Evolutionary conservation across 331 rosid species (phyloP).

Genomic region (Arachis monticola): DNA sequence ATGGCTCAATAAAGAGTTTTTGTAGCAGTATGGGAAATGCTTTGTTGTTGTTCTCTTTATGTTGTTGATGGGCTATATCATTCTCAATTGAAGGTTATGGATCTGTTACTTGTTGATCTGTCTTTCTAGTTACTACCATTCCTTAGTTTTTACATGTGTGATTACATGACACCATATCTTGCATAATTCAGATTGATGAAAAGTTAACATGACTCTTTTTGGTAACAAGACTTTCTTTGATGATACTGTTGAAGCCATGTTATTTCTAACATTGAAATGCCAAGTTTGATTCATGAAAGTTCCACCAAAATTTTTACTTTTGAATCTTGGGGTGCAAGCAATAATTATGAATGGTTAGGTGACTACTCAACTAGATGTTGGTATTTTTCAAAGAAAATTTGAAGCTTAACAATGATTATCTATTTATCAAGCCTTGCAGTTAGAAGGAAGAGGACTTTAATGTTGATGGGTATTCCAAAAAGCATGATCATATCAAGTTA

Average conservation of each 20-base stretch:
- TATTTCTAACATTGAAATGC: too few relatives aligned
- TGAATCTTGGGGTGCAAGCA: too few relatives aligned
- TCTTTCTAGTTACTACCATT: not conserved
- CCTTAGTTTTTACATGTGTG: not conserved
- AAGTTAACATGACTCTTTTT: not conserved
- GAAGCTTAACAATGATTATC: too few relatives aligned
- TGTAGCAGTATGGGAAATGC: constrained; percentile 16
- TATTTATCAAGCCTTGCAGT: too few relatives aligned
- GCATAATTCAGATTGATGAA: not conserved
- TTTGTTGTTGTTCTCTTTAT: not conserved
- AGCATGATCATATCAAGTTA: too few relatives aligned
- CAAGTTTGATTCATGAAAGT: too few relatives aligned
- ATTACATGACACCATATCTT: not conserved
- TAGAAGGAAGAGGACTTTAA: too few relatives aligned
- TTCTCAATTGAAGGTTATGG: constrained; percentile 7
- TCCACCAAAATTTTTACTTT: too few relatives aligned
- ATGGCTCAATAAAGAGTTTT: constrained; percentile 33
- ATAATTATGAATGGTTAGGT: too few relatives aligned
- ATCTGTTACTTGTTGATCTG: constrained; percentile 1
- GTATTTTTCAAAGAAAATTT: too few relatives aligned
- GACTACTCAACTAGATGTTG: too few relatives aligned
- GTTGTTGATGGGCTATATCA: constrained; percentile 8
- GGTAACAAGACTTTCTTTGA: not conserved
- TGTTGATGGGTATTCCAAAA: too few relatives aligned
- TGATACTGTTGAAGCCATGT: not conserved